Base-by-base conservation (phyloP, 129 eudicot genomes). In the Chrysanthemum makinoi region DNA sequence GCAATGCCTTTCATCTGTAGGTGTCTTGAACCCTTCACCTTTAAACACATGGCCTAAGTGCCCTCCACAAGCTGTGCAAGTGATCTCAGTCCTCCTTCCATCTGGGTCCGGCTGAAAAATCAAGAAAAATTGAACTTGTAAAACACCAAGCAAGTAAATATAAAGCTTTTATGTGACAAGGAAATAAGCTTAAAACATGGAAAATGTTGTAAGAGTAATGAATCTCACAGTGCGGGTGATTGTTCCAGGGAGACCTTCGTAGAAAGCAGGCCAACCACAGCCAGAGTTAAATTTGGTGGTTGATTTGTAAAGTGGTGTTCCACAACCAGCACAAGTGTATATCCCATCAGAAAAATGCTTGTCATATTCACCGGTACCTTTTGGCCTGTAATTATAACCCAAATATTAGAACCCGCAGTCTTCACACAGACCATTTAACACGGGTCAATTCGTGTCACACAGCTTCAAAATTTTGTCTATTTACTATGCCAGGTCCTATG, bases 261-360 rank as follows among this genome's bases (percentile, higher is more conserved):
- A 94, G 81, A 94, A 90, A 62, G 99, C 99, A 16, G 99, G 99
- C 99, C 99, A 94, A 54, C 98, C 97, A 51, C 98, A 94, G 19
- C 97, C 97, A 39, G 98, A 94, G 81, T 90, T 79, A 80, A 94
- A 94, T 57, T 94, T 94, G 75, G 99, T 86, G 16, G 89, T 79
- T 19, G 99, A 90, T 84, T 84, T 89, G 64, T 94, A 94, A 1
- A 94, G 89, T 30, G 99, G 97, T 8, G 89, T 90, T 50, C 85
- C 86, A 54, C 99, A 95, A 35, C 96, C 97, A 66, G 86, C 96
- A 78, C 99, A 95, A 10, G 83, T 88, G 59, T 95, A 90, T 78
- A 86, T 49, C 19, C 97, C 97, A 9, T 86, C 96, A 0, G 63
- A 82, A 65, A 72, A 95, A 35, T 77, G 74, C 85, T 95, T 95